Conservation (phyloP, 371 early-diverging fungal species). For the Capillidium heterosporum region DNA sequence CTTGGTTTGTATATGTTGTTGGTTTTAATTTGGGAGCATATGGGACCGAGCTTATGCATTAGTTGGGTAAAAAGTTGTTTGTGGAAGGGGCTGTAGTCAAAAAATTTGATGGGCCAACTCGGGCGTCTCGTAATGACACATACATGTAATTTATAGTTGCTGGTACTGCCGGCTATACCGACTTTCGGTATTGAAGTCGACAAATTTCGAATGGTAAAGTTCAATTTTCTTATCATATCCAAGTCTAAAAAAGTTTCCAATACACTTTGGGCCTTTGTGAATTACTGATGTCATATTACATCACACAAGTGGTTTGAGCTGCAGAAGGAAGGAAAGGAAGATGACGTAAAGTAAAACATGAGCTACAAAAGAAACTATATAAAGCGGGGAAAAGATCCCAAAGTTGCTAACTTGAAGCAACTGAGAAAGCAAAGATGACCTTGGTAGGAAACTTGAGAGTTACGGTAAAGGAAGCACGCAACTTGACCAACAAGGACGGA, state of each 20-base stretch:
- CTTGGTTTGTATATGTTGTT: background rate
- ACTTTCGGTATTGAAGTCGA: background rate
- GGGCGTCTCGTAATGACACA: background rate
- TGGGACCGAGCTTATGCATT: too few species aligned
- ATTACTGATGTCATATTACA: too few species aligned
- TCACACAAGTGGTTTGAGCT: too few species aligned
- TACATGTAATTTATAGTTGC: background rate
- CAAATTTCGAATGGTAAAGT: too few species aligned
- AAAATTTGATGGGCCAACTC: background rate
- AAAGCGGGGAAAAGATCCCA: too few species aligned
- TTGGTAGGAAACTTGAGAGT: background rate
- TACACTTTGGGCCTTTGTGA: too few species aligned
- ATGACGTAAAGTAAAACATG: too few species aligned
- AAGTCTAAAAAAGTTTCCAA: too few species aligned
- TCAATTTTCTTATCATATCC: too few species aligned
- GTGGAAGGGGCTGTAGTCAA: background rate
- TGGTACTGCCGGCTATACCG: background rate
- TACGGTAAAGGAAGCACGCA: background rate
- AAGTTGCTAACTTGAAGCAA: too few species aligned
- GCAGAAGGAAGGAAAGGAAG: too few species aligned
- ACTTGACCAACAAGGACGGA: conserved; percentile 2
- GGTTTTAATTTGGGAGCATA: background rate
- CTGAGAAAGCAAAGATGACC: background rate
- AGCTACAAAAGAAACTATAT: too few species aligned
- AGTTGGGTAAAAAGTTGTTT: background rate